Base-by-base conservation (phyloP, 2,329 filamentous ascomycete species). In the Tolypocladium nubicola region DNA sequence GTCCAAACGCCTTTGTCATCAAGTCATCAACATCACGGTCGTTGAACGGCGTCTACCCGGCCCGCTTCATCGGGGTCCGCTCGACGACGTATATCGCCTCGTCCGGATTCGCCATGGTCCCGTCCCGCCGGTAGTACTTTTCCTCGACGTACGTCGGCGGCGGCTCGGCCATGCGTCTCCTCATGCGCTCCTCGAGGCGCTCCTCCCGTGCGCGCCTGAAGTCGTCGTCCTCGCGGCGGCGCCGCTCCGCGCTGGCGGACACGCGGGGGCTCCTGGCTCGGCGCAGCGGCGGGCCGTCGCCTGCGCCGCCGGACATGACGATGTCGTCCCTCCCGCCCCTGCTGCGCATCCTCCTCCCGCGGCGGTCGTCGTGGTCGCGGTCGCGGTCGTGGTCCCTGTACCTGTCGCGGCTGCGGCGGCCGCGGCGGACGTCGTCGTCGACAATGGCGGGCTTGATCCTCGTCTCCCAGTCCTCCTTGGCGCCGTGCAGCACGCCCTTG, bases 381-480 rank as follows among this genome's bases (percentile, higher is more conserved):
- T 59, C 41, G 47, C 3, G 23, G 23, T 59, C 56, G 19, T 55
- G 14, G 6, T 23, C 53, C 21, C 56, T 53, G 23, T 33, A 26
- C 16, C 50, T 47, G 30, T 45, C 53, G 30, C 45, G 47, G 45
- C 33, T 35, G 54, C 43, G 52, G 54, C 13, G 53, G 33, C 16
- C 16, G 23, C 55, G 55, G 23, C 37, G 21, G 11, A 30, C 37
- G n/a, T 53, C 23, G 11, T 57, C 58, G 7, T 55, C 52, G 16
- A 21, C 33, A 13, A 52, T 21, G 47, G 47, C 47, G 19, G 47
- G 47, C 47, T 52, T 52, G 47, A 52, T 21, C 47, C 21, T 52
- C 3, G 47, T 52, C 53, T 67, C 67, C 68, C 70, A 71, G 21
- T 68, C 63, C 13, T 70, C 65, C 35, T 67, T 61, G 21, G 62